Evolutionary conservation across 176 grass and related monocot species (phyloP).

Genomic region (Carex cristatella): DNA sequence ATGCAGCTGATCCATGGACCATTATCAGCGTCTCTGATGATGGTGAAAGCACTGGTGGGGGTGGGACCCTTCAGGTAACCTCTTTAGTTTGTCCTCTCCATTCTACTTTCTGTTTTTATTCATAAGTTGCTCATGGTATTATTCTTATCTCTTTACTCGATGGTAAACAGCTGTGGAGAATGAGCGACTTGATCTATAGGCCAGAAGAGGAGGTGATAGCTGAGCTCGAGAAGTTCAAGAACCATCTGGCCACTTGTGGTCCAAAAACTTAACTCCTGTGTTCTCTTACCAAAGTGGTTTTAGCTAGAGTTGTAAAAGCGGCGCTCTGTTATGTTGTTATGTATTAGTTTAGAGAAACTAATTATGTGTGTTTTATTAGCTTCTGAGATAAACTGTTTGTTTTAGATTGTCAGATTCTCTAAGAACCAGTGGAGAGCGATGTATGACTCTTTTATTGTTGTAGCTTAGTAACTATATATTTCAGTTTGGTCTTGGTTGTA

Average conservation of each 20-base stretch:
- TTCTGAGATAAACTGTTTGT: neutral
- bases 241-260: conserved; percentile 67
- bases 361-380: neutral
- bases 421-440: neutral
- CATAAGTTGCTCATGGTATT: neutral
- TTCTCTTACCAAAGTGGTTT: neutral
- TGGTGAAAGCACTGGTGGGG: conserved; percentile 92
- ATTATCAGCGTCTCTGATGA: conserved; percentile 97
- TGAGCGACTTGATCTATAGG: conserved; percentile 93
- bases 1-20: conserved; percentile 96
- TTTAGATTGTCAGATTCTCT: neutral
- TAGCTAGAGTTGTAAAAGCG: conserved; percentile 7
- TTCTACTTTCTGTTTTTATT: neutral
- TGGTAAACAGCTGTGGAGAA: conserved; percentile 78
- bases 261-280: conserved; percentile 41
- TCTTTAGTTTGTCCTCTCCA: conserved; percentile 18
- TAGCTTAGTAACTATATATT: neutral
- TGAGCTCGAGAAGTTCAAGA: conserved; percentile 87
- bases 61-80: conserved; percentile 91
- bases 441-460: neutral
- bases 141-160: neutral
- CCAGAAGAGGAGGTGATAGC: conserved; percentile 85
- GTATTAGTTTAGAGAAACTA: conserved; percentile 10
- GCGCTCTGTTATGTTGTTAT: neutral
- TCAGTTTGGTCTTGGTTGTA: neutral